Percentiles rank a stretch among this genome's conserved stretches.
Conservation (phyloP, 768 basidiomycete species). For the Termitomyces heimii region DNA sequence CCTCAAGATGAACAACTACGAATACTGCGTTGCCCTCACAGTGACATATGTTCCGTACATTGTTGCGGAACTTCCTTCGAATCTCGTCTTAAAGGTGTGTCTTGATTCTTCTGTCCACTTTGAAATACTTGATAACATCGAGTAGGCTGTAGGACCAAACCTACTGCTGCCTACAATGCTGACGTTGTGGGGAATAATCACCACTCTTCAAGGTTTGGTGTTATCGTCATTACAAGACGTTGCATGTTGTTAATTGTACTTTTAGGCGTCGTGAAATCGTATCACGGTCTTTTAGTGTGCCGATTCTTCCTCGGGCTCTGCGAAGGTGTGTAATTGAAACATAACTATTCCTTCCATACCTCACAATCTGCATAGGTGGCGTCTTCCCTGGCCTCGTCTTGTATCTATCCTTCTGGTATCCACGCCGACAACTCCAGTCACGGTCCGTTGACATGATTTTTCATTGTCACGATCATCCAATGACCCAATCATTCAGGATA, state of each 20-base stretch:
- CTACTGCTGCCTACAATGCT: slow-evolving; percentile 43
- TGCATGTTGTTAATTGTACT: not conserved
- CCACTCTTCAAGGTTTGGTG: slow-evolving; percentile 48
- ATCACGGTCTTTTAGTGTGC: slow-evolving; percentile 37
- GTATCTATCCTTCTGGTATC: slow-evolving; percentile 53
- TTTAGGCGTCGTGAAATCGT: slow-evolving; percentile 40
- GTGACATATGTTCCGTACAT: not conserved
- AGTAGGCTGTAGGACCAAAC: not conserved
- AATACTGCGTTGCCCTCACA: not conserved
- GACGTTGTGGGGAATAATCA: slow-evolving; percentile 63
- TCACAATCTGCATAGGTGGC: slow-evolving; percentile 31
- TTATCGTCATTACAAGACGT: not conserved
- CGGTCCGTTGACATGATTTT: slow-evolving; percentile 15
- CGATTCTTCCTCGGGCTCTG: slow-evolving; percentile 48
- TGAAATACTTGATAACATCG: not conserved
- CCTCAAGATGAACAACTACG: slow-evolving; percentile 1
- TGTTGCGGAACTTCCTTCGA: not conserved
- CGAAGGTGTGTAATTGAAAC: slow-evolving; percentile 28
- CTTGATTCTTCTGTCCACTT: not conserved
- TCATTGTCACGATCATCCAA: slow-evolving; percentile 17
- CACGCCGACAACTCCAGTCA: slow-evolving; percentile 44
- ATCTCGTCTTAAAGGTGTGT: not conserved
- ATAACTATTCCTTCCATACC: not conserved
- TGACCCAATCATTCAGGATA: slow-evolving; percentile 33
- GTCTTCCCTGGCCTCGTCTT: slow-evolving; percentile 53